phyloP scores from a whole-genome alignment of 2,329 filamentous ascomycete genomes.

The Diaporthe velutina region DNA sequence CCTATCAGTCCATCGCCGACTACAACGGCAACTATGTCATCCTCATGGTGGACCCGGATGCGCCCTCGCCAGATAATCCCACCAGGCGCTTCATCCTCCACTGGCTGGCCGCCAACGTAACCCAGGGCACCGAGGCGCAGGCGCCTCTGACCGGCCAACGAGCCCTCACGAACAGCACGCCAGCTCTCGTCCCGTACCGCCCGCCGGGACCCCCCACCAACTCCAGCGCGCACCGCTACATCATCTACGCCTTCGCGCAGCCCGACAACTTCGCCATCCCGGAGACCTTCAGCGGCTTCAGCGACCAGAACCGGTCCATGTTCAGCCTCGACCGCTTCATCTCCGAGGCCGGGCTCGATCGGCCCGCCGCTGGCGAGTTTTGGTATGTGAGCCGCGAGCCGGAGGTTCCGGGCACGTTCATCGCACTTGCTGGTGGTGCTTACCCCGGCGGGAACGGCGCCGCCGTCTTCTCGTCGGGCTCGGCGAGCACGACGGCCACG shows the following conservation, averaged over 20 bases:
- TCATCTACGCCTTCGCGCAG: slow-evolving; percentile 38
- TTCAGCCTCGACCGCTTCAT: slow-evolving; percentile 37
- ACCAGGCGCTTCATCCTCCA: slow-evolving; percentile 32
- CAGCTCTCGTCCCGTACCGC: slow-evolving; percentile 17
- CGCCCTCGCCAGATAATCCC: slow-evolving; percentile 23
- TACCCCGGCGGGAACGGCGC: slow-evolving; percentile 34
- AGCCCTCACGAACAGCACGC: slow-evolving; percentile 21
- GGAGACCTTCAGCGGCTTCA: slow-evolving; percentile 26
- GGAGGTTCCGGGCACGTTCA: slow-evolving; percentile 31
- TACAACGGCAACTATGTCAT: slow-evolving; percentile 31
- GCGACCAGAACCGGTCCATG: slow-evolving; percentile 25
- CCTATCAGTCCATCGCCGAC: slow-evolving; percentile 16
- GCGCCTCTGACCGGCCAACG: slow-evolving; percentile 28
- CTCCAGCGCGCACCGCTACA: slow-evolving; percentile 37
- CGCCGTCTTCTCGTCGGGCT: slow-evolving; percentile 29
- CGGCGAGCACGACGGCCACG: neutral
- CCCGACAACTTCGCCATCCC: slow-evolving; percentile 35
- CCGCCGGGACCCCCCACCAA: slow-evolving; percentile 27
- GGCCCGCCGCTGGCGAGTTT: slow-evolving; percentile 32
- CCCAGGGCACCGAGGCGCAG: neutral
- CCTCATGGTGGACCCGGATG: slow-evolving; percentile 35
- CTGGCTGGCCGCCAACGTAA: slow-evolving; percentile 33
- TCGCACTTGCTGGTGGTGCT: slow-evolving; percentile 22
- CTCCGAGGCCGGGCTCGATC: slow-evolving; percentile 16
- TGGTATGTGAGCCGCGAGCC: slow-evolving; percentile 34